Base-by-base conservation (phyloP, 1,284 basidiomycete genomes). In the Melampsora occidentalis region DNA sequence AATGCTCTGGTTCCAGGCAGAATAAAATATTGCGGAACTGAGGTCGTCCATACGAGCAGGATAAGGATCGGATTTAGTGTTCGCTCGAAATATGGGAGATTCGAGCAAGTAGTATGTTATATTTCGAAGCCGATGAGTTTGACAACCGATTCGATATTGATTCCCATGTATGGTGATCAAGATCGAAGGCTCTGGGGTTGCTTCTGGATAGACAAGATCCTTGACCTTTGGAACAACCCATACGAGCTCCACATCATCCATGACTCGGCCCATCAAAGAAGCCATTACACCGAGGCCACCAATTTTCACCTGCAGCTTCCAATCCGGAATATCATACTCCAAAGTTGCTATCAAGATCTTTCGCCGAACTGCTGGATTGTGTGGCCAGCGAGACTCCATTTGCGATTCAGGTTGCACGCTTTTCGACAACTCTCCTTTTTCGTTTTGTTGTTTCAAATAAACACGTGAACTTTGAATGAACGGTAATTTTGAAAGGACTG, bases 201-300 rank as follows among this genome's bases (percentile, higher is more conserved):
- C 42, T 61, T 51, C 31, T 69, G 78, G 49, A 25, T 77, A 59
- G n/a, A 67, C 33, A 48, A 78, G 49, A 73, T 76, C 57, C 49
- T 46, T 93, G 80, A 96, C 93, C 83, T 96, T 96, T 68, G 93
- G 93, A 10, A 94, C 83, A 64, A 96, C 90, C 93, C 93, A 96
- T 78, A 95, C 86, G 67, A 96, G 86, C 82, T 96, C 93, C 75
- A 95, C 92, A 82, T 96, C 93, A 68, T 90, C 91, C 93, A 96
- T 96, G 5, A 93, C 92, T 83, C 94, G 95, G 80, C 93, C 93
- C 93, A 96, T 96, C 64, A 96, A 86, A 84, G 90, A 90, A 6
- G 93, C 94, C 93, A 96, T 95, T 85, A 95, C 93, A 87, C 93
- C 93, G 35, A 96, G 86, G 85, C 93, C 93, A 85, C 93, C 93